Conservation (phyloP, 1,139 yeast species). For the Yamadazyma sp. region DNA sequence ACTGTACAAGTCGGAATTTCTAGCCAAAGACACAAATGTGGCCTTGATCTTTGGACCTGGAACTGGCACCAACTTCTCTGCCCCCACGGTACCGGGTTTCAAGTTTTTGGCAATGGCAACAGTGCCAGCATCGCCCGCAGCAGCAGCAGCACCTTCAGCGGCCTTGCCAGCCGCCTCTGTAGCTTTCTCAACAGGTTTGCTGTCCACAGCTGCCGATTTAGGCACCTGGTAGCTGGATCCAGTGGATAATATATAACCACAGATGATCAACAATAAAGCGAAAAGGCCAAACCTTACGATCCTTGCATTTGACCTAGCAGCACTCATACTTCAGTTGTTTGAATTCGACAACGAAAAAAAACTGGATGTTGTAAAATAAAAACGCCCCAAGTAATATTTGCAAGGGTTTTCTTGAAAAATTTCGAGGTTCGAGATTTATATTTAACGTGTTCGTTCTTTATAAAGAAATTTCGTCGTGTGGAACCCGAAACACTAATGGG, state of each 20-base stretch:
- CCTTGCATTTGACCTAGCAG: slow-evolving; percentile 60
- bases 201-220: slow-evolving; percentile 11
- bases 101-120: slow-evolving; percentile 5
- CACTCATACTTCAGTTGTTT: slow-evolving; percentile 1
- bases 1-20: slow-evolving; percentile 39
- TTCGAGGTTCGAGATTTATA: not conserved
- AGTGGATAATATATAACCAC: slow-evolving; percentile 60
- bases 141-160: not conserved
- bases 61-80: slow-evolving; percentile 15
- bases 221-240: slow-evolving; percentile 44
- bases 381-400: not conserved
- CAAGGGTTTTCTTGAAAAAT: slow-evolving; percentile 1
- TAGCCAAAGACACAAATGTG: slow-evolving; percentile 46
- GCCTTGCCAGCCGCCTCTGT: not conserved
- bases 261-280: slow-evolving; percentile 54
- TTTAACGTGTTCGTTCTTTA: not conserved
- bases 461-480: not conserved
- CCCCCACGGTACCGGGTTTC: slow-evolving; percentile 16
- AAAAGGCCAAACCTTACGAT: slow-evolving; percentile 59
- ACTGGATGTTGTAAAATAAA: not conserved
- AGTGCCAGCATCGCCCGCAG: slow-evolving; percentile 4
- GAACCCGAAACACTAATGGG: not conserved
- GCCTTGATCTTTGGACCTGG: slow-evolving; percentile 37
- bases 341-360: not conserved
- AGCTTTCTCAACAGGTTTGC: slow-evolving; percentile 12